Base-by-base conservation (phyloP, 1,139 yeast species). In the Yamadazyma friedrichii region DNA sequence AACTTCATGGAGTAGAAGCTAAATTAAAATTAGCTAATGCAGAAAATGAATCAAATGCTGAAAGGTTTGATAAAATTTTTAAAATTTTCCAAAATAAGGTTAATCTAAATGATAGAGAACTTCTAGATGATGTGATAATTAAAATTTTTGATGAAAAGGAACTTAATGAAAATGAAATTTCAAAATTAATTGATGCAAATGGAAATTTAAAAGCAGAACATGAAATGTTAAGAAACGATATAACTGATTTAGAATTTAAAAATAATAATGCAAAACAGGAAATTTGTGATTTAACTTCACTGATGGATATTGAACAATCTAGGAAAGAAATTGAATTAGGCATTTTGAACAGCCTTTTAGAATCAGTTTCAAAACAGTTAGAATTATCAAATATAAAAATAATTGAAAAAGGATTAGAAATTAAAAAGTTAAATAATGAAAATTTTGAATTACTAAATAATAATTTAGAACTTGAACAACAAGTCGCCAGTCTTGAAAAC, bases 321-420 rank as follows among this genome's bases (percentile, higher is more conserved):
- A 35, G 37, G 10, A 38, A 34, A 28, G 32, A 30, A n/a, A 20
- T 39, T 15, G 38, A 41, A 28, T 39, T 39, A 25, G 44, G 35
- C 11, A 35, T 26, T 26, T 15, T 33, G 3, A 41, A 29, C 15
- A 24, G 24, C 27, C 37, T 34, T 9, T 9, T 31, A 9, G 31
- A 32, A 13, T 12, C 3, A 5, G 13, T 31, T 3, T 5, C 27
- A 6, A 11, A 13, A 2, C 13, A 41, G 16, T 27, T 35, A 13
- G 35, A 39, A 12, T 8, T 33, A 2, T 24, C 20, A 9, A 33
- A 36, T 9, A 20, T 26, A 15, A 20, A 31, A 24, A 10, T 35
- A 6, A 2, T 22, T 15, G 42, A 32, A 15, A 17, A 17, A 12
- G 44, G 35, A 15, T 31, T 13, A 6, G 25, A 10, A 2, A 30